Base-by-base conservation (phyloP, 2,329 filamentous ascomycete genomes). In the Blumeria hordei region DNA sequence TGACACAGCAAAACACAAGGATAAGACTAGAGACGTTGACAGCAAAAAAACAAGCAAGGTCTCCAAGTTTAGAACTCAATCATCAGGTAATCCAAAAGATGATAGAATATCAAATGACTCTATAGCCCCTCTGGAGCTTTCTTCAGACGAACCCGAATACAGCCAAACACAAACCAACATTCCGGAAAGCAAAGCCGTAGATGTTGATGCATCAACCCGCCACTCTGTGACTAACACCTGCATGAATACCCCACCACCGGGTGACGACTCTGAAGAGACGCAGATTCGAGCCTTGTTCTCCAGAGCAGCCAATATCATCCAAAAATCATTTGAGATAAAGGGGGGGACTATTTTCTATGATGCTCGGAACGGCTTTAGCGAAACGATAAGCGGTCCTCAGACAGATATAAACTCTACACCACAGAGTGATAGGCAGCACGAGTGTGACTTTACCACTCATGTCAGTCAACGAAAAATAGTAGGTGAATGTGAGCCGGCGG, bases 321-420 rank as follows among this genome's bases (percentile, higher is more conserved):
- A 63, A 35, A 64, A 65, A 52, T 59, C 64, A 1, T 64, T 65
- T 18, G 64, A 66, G 53, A 61, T 66, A 6, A 64, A 66, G 53
- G 64, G 64, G 1, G 64, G 64, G 1, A 59, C 59, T 12, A 58
- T 66, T 3, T 66, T 66, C 41, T 65, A 63, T 52, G 63, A 65
- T 58, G 63, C 62, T 16, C 63, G 64, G 39, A 62, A 56, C 36
- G 63, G 64, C 0, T 64, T 63, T 54, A 60, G 58, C 32, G 58
- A 53, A 37, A 18, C 50, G 18, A 12, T 53, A 9, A 36, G 3
- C 28, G 34, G 34, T 6, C 32, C 33, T 16, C 36, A 53, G 1
- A 18, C 39, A 16, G 12, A 28, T 12, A 4, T 28, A 28, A 28
- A 28, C 21, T 28, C 39, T 11, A 12, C 33, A 11, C n/a, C 16